phyloP scores from a whole-genome alignment of 345 rosid species.

The Litchi chinensis region DNA sequence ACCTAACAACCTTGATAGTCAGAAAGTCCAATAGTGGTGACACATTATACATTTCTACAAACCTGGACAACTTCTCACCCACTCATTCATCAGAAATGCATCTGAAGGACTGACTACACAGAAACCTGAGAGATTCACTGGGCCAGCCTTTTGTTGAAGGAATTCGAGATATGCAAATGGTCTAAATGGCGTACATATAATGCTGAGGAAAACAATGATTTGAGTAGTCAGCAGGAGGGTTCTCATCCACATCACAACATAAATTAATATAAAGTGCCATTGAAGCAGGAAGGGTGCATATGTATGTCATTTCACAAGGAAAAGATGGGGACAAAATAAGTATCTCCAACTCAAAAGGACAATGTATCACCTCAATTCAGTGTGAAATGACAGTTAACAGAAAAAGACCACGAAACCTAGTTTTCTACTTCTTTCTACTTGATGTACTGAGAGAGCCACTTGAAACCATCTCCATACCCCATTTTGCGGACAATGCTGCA shows the following conservation, averaged over 20 bases:
- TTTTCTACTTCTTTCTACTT: constrained; percentile 36
- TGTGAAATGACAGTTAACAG: constrained; percentile 23
- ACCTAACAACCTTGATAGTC: too few relatives aligned
- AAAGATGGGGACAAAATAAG: constrained; percentile 2
- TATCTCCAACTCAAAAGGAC: constrained; percentile 14
- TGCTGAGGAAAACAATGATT: not conserved
- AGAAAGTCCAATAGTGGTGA: too few relatives aligned
- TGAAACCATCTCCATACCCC: constrained; percentile 81
- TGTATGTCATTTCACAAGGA: constrained; percentile 9
- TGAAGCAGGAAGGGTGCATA: not conserved
- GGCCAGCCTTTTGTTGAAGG: too few relatives aligned
- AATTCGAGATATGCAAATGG: too few relatives aligned
- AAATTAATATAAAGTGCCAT: constrained; percentile 4
- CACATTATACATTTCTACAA: too few relatives aligned
- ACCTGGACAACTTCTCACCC: not conserved
- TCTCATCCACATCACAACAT: not conserved
- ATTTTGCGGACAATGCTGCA: constrained; percentile 78
- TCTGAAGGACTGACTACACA: too few relatives aligned
- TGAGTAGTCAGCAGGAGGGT: not conserved
- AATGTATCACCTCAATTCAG: constrained; percentile 23
- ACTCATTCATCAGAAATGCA: not conserved
- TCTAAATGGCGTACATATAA: not conserved
- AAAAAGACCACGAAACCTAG: constrained; percentile 10
- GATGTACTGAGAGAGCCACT: constrained; percentile 78
- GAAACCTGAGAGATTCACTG: not conserved